Evolutionary conservation across 1,139 yeast genomes (phyloP), one percentile per base, ranked within the genome.

Genomic region (Kurtzmaniella natalensis): DNA sequence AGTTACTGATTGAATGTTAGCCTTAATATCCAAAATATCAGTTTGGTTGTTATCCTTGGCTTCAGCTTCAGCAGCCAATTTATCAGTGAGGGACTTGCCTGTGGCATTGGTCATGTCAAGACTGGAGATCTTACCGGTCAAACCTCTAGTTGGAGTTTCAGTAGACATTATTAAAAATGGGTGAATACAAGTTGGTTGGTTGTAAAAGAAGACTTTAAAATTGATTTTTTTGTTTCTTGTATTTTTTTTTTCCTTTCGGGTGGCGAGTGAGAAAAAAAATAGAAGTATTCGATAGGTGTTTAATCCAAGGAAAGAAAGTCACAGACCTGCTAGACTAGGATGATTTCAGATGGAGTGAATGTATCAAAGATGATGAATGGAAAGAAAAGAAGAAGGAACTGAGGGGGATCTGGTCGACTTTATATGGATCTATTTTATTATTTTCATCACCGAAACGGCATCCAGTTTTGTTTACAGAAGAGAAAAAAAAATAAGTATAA

Each of bases 61-160:
- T 39, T 60, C 61, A 28, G 75, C 75, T 40, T 55, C 71, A 32
- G 69, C 69, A 30, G 75, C 75, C 44, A 69, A 62, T 44, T 57
- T 55, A 41, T 67, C 74, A 34, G 72, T 66, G 43, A 69, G 53
- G 7, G 73, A 59, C 37, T 53, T 51, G 30, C 72, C 72, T 37
- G 41, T 39, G 28, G 65, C 41, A 17, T 18, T 33, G 22, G 35
- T 19, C 58, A 68, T 56, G 42, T 64, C 73, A 41, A 69, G 64
- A 43, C 49, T 38, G 30, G 70, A 65, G 46, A 69, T 67, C 52
- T 66, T 62, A 25, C 71, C 71, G 35, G 75, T 67, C 55, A 69
- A 66, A 29, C 74, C 75, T 56, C 58, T 63, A 41, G 74, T 69
- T 40, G 75, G 75, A 19, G 75, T 69, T 59, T 69, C 62, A 29